Evolutionary conservation across 2,329 filamentous ascomycete genomes (phyloP), one percentile per base, ranked within the genome.

Genomic region (Colletotrichum sp.): DNA sequence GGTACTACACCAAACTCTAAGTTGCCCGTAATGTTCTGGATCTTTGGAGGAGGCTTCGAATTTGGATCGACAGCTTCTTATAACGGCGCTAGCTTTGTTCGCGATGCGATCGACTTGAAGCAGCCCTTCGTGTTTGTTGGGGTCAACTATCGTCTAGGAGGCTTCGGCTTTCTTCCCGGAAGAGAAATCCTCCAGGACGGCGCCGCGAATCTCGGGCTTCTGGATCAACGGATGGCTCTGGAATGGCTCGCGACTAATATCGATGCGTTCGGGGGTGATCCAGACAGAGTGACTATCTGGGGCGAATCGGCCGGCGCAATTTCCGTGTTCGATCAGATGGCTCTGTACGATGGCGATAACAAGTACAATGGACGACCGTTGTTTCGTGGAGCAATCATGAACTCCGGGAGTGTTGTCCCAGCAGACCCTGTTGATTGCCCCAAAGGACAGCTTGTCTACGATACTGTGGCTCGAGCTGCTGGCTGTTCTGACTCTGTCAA

Each of bases 171-270:
- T 84, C 81, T 96, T 82, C 89, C 92, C 0, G 94, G 94, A 8
- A 90, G 90, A 69, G 93, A 95, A 82, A 88, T 95, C 59, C 86
- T 93, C 5, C 87, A 88, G 6, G 93, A 95, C 77, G 93, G 93
- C 3, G 89, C 92, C 3, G 84, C 92, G 4, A 96, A 96, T 81
- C 83, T 95, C 5, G 95, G 95, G 5, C 88, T 95, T 5, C 87
- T 94, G 0, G 95, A 96, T 80, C 94, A 96, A 80, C 89, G 93
- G 39, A 88, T 94, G 78, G 94, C 90, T 0, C 87, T 96, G 8
- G 85, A 96, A 81, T 96, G 95, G 95, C 90, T 95, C 1, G 92
- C 93, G 9, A 93, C 95, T 79, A 95, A 96, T 78, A 95, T 96
- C 72, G 92, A 86, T 2, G 88, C 91, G 0, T 98, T 97, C 81